Percentiles rank a stretch among this genome's conserved stretches.
Conservation (phyloP, 441 rosid species). For the Euphorbia celastroides region DNA sequence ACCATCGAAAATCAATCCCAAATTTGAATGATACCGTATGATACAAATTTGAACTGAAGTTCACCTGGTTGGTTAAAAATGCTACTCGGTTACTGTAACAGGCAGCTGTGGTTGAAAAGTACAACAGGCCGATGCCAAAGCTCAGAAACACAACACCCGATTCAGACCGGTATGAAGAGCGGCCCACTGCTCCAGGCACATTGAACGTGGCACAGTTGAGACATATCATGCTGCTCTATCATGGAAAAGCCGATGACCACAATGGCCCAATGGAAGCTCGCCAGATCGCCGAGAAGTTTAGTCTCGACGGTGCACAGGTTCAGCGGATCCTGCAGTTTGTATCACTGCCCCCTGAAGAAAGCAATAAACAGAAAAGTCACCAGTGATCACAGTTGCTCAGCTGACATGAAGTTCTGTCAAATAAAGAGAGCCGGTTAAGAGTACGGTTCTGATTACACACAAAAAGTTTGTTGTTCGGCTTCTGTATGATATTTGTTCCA, state of each 20-base stretch:
- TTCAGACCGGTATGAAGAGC: slow-evolving; percentile 62
- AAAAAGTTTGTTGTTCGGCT: too few relatives aligned
- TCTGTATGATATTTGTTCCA: slow-evolving; percentile 12
- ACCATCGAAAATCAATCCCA: too few relatives aligned
- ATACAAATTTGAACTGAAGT: too few relatives aligned
- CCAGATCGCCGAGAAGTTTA: slow-evolving; percentile 63
- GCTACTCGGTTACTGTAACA: slow-evolving; percentile 21
- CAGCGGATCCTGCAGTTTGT: slow-evolving; percentile 49
- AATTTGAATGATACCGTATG: too few relatives aligned
- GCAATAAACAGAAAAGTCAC: slow-evolving; percentile 31
- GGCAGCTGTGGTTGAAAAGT: slow-evolving; percentile 64
- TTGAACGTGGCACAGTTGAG: slow-evolving; percentile 75
- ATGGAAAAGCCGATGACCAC: slow-evolving; percentile 78
- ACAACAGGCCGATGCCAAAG: slow-evolving; percentile 70
- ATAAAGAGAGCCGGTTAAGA: slow-evolving; percentile 14
- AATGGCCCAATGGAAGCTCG: slow-evolving; percentile 49
- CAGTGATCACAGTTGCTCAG: slow-evolving; percentile 13
- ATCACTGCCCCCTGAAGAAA: slow-evolving; percentile 61
- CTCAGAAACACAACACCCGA: slow-evolving; percentile 60
- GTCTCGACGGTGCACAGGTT: slow-evolving; percentile 50
- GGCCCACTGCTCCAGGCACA: slow-evolving; percentile 60
- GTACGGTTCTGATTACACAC: too few relatives aligned
- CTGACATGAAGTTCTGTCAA: slow-evolving; percentile 14
- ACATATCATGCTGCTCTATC: slow-evolving; percentile 64
- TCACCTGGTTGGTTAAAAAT: not conserved